Conservation (phyloP, 441 rosid genomes). For the Jatropha podagrica region DNA sequence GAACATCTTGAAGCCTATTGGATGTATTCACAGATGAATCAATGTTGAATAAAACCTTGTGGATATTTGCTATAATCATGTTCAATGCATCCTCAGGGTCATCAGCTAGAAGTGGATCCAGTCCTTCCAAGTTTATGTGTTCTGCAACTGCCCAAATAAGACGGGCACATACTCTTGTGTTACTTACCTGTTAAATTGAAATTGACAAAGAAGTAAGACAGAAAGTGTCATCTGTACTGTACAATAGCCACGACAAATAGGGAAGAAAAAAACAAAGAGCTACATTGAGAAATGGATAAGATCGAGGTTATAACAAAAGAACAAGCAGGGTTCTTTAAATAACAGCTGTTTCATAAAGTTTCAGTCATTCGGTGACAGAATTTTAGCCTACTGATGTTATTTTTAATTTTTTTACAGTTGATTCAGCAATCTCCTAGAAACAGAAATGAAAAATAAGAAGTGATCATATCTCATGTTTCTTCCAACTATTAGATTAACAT, state of each 20-base stretch:
- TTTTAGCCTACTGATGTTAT: no score
- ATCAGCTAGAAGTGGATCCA: conserved; percentile 99
- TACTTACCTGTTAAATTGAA: conserved; percentile 61
- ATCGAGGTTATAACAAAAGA: conserved; percentile 11
- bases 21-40: conserved; percentile 80
- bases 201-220: conserved; percentile 9
- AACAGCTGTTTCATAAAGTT: no score
- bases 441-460: no score
- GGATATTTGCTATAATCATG: conserved; percentile 77
- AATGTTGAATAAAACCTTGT: conserved; percentile 77
- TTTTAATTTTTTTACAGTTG: no score
- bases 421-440: no score
- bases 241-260: not conserved
- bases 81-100: conserved; percentile 96
- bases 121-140: conserved; percentile 92
- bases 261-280: not conserved
- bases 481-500: no score
- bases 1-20: conserved; percentile 94
- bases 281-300: conserved; percentile 2
- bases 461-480: no score
- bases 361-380: no score
- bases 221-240: not conserved
- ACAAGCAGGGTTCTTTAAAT: not conserved
- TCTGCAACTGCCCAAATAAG: conserved; percentile 92
- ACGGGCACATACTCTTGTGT: conserved; percentile 74